phyloP scores from a whole-genome alignment of 1,284 basidiomycete species.

The Cryptococcus amylolentus region DNA sequence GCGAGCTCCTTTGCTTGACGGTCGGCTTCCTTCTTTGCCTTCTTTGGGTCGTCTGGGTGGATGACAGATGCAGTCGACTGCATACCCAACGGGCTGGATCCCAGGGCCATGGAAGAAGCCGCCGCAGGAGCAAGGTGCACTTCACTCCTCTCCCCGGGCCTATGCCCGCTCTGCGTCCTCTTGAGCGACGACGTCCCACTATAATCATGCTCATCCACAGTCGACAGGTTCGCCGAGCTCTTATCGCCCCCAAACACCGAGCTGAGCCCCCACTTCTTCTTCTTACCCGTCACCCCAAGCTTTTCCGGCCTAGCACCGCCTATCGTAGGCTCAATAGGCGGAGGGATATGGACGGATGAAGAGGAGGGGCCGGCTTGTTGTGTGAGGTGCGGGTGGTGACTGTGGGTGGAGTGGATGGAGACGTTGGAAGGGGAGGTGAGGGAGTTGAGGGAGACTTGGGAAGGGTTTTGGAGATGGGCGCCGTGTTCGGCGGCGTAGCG shows the following conservation, averaged over 20 bases:
- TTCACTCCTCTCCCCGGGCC: constrained; percentile 59
- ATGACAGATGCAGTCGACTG: neutral
- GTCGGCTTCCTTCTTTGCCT: constrained; percentile 86
- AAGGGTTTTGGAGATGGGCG: neutral
- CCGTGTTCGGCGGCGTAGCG: neutral
- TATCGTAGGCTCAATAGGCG: constrained; percentile 15
- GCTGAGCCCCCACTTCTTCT: constrained; percentile 51
- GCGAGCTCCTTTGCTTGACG: constrained; percentile 79
- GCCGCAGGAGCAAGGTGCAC: constrained; percentile 51
- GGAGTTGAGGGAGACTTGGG: neutral
- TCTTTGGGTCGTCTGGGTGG: constrained; percentile 63
- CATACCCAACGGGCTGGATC: neutral
- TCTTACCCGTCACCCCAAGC: constrained; percentile 37
- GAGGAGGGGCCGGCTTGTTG: constrained; percentile 16
- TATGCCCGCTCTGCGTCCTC: constrained; percentile 72
- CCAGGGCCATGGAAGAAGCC: constrained; percentile 41
- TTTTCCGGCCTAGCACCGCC: constrained; percentile 16
- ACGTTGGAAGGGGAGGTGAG: neutral
- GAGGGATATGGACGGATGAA: constrained; percentile 1
- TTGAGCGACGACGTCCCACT: constrained; percentile 62
- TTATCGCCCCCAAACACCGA: constrained; percentile 75
- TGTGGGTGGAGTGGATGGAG: no score
- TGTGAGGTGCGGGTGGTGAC: no score
- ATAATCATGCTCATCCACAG: constrained; percentile 58
- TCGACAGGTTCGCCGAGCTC: constrained; percentile 56